Base-by-base conservation (phyloP, 1,284 basidiomycete species). In the Trichosporon sp. region DNA sequence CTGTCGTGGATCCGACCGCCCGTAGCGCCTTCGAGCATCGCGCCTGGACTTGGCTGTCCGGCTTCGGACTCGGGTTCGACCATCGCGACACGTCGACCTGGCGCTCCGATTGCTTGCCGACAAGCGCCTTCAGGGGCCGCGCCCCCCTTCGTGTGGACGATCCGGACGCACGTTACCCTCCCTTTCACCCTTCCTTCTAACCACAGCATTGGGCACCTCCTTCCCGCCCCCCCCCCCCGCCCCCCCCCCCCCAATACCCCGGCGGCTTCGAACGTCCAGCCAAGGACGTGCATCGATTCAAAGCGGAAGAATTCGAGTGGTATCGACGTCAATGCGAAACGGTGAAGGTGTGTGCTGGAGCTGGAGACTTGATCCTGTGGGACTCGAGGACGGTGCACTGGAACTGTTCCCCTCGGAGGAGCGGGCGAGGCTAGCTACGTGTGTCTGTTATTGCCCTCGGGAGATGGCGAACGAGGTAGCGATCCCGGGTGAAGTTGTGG, bases 121-220 rank as follows among this genome's bases (percentile, higher is more conserved):
- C 43, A 14, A n/a, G 16, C 5, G 43, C 43, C 16, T n/a, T 46
- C 43, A 76, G 78, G 26, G 2, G 26, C 26, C 26, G 26, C 26
- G 26, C 26, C 26, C 26, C 73, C 76, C 21, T 81, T 79, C 61
- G 79, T 81, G 6, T 83, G 82, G 82, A 73, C 78, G 21, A 81
- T 82, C 61, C 70, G 80, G 16, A n/a, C 43, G 43, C n/a, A 14
- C 43, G 43, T 46, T 5, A 3, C 7, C 7, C 16, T n/a, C 43
- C 16, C 43, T 5, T 46, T 11, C 11, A 11, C 43, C 26, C 26
- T 26, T 26, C 26, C 26, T n/a, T 2, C 43, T 46, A 6, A 46
- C 43, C 4, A 26, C 26, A 26, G 26, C 26, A 26, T 26, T 26
- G 26, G 1, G 26, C 26, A 76, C 65, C 43, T 46, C 12, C 31